Evolutionary conservation across 225 moss, liverwort and hornwort genomes (phyloP).

Genomic region (Lunularia cruciata): DNA sequence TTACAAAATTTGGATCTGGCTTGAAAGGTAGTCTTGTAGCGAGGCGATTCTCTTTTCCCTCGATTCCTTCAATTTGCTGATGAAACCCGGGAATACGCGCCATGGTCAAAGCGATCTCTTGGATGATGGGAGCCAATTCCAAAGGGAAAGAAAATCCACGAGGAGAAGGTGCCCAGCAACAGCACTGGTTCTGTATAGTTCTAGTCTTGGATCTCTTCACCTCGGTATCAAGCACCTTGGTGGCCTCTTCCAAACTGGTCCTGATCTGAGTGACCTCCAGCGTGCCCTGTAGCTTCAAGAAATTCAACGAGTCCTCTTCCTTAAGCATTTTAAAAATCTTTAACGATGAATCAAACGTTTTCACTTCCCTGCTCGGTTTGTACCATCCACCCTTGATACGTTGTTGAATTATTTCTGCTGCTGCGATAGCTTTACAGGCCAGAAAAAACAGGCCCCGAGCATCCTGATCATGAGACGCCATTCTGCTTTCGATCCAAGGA

Average conservation of each 20-base stretch:
- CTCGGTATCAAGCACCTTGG: not conserved
- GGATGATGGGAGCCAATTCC: not conserved
- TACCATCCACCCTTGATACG: conserved; percentile 1
- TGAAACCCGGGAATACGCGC: not conserved
- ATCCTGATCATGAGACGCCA: no score
- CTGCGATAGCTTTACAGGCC: no score
- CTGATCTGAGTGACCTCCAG: not conserved
- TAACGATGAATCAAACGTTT: not conserved
- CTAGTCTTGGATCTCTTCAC: not conserved
- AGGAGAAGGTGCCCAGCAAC: not conserved
- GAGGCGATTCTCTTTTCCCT: no score
- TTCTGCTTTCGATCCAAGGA: no score
- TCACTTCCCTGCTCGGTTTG: conserved; percentile 1
- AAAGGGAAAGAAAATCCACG: not conserved
- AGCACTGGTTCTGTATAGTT: not conserved
- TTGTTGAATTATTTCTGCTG: no score
- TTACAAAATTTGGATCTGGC: conserved; percentile 27
- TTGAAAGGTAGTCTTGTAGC: conserved; percentile 14
- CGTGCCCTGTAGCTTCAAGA: not conserved
- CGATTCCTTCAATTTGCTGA: not conserved
- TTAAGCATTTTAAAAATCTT: not conserved
- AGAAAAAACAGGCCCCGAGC: no score
- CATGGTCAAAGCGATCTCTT: not conserved
- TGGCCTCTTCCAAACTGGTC: not conserved
- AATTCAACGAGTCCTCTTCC: not conserved